Percentiles rank a stretch among this genome's conserved stretches.
Evolutionary conservation across 805 yeast species (phyloP).

Genomic region (Cyberlindnera meyerae): DNA sequence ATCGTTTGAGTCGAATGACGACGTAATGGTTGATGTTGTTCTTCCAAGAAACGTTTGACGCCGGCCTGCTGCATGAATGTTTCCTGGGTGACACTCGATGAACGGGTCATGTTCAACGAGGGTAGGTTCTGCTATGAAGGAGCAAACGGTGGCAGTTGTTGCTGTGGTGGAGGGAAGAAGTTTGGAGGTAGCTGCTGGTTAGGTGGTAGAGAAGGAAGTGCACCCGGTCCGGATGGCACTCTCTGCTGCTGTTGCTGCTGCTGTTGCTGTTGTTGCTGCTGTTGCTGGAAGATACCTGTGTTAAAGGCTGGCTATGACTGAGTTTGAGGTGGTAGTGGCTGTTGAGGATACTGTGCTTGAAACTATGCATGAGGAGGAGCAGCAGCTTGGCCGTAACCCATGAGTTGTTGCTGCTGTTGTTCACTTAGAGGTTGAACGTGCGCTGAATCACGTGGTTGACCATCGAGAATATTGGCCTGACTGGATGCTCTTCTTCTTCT

Average conservation of each 20-base stretch:
- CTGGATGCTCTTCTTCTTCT: slow-evolving; percentile 58
- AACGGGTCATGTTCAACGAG: slow-evolving; percentile 14
- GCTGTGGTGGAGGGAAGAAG: no score
- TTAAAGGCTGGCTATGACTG: slow-evolving; percentile 16
- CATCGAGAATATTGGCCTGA: slow-evolving; percentile 19
- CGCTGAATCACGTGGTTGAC: slow-evolving; percentile 2
- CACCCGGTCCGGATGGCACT: no score
- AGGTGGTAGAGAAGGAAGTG: slow-evolving; percentile 9
- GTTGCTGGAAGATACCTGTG: slow-evolving; percentile 18
- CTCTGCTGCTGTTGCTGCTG: no score
- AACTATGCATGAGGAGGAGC: background rate
- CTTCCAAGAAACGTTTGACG: slow-evolving; percentile 26
- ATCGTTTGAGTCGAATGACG: slow-evolving; percentile 28
- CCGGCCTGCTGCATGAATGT: slow-evolving; percentile 24
- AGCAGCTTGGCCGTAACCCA: no score
- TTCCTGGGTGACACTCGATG: slow-evolving; percentile 24
- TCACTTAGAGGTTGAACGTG: slow-evolving; percentile 9
- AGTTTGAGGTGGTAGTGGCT: slow-evolving; percentile 7
- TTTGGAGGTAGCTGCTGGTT: slow-evolving; percentile 6
- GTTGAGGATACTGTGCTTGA: slow-evolving; percentile 3
- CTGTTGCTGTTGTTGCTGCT: slow-evolving; percentile 6
- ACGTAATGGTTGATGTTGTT: slow-evolving; percentile 24
- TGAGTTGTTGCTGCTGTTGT: slow-evolving; percentile 1
- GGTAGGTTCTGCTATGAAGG: slow-evolving; percentile 14
- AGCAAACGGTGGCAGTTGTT: background rate